Base-by-base conservation (phyloP, 106 monocot species). In the Dioscorea dumetorum region DNA sequence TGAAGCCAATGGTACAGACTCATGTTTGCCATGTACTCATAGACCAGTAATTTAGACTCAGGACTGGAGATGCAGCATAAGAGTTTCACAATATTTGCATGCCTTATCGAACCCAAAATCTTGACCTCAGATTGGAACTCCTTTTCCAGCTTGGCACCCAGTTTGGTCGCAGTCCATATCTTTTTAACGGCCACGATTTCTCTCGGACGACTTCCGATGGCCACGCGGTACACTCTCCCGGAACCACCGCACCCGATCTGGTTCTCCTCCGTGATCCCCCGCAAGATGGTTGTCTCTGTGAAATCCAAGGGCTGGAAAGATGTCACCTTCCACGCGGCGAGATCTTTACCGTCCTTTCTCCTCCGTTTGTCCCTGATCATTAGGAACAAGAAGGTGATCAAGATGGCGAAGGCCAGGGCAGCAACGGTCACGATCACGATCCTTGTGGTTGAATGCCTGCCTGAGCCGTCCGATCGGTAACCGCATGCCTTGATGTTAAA, bases 11-110 rank as follows among this genome's bases (percentile, higher is more conserved):
- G n/a, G 60, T 85, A 61, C 18, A 95, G 67, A 61, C 97, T 91
- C 9, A 91, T 83, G 16, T 91, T 91, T 34, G 68, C 59, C 79
- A 91, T 78, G 85, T 85, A 86, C 70, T 95, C 91, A 82, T 91
- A 95, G 31, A 95, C 88, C 4, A 95, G 72, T 28, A 91, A 77
- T 77, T 88, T 88, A 24, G 81, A 69, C 22, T 85, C 77, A 0
- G 35, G 10, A 51, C 83, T 61, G 1, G 95, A 85, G 61, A 90
- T 63, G 83, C 77, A 91, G 69, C 88, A 88, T 16, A 84, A 62
- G 8, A 95, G 83, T 69, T 88, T 88, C 11, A 95, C 79, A n/a
- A 95, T 91, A 70, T 91, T 88, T 21, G 52, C 16, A 60, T 95
- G 95, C 56, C 72, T 33, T 57, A 91, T 70, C n/a, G 78, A 75